Conservation (phyloP, 495 filamentous ascomycete species). For the Neurospora cerealis region DNA sequence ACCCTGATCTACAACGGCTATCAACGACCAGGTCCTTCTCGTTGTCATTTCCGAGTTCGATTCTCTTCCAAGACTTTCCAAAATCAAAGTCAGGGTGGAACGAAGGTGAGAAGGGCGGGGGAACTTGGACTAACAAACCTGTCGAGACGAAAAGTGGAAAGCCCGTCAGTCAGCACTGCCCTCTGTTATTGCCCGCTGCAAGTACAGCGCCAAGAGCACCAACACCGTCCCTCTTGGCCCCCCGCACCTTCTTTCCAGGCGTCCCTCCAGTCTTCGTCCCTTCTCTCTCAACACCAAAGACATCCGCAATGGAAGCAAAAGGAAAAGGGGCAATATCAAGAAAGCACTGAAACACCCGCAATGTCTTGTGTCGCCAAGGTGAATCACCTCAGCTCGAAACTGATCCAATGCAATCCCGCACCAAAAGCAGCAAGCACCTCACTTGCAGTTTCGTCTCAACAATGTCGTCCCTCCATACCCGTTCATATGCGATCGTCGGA, state of each 20-base stretch:
- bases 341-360: neutral
- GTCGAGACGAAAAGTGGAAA: neutral
- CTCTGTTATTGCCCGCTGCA: neutral
- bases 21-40: neutral
- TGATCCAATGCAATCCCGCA: neutral
- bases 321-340: neutral
- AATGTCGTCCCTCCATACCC: neutral
- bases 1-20: neutral
- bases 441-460: too few relatives aligned
- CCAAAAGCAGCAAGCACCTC: neutral
- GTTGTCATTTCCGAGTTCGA: neutral
- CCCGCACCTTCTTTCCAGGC: too few relatives aligned
- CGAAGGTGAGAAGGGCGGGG: neutral
- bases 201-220: neutral
- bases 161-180: neutral
- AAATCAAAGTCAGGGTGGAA: neutral
- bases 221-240: neutral
- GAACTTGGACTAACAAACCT: neutral
- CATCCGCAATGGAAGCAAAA: neutral
- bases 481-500: neutral
- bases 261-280: neutral
- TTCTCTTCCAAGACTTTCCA: neutral
- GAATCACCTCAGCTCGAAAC: neutral
- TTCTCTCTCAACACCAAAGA: neutral
- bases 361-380: neutral